Conservation (phyloP, 208 protist species). For the Leishmania lainsoni region DNA sequence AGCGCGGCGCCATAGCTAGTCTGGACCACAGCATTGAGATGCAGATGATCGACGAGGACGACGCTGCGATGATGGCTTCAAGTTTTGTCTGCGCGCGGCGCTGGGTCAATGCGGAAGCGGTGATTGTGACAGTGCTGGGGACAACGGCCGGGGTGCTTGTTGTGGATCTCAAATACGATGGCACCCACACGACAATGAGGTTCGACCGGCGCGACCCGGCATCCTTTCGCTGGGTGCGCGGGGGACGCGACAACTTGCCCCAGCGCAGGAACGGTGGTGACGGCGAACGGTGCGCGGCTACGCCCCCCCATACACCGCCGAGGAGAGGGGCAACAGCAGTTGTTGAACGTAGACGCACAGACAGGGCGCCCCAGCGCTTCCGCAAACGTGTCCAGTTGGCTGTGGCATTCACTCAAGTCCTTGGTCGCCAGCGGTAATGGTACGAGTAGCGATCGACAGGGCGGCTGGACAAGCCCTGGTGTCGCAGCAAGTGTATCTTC, state of each 20-base stretch:
- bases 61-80: slow-evolving; percentile 37
- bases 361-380: slow-evolving; percentile 5
- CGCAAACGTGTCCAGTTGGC: background rate
- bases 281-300: background rate
- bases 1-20: slow-evolving; percentile 73
- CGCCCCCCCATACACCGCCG: background rate
- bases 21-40: slow-evolving; percentile 85
- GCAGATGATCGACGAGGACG: slow-evolving; percentile 52
- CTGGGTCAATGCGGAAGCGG: slow-evolving; percentile 31
- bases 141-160: slow-evolving; percentile 54
- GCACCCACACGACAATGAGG: slow-evolving; percentile 52
- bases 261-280: background rate
- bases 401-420: slow-evolving; percentile 35
- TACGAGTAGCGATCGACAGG: background rate
- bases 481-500: background rate
- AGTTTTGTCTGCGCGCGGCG: slow-evolving; percentile 67
- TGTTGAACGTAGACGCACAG: slow-evolving; percentile 3
- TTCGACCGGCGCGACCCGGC: slow-evolving; percentile 45
- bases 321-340: slow-evolving; percentile 9
- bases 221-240: slow-evolving; percentile 24
- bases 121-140: slow-evolving; percentile 63
- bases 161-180: slow-evolving; percentile 67
- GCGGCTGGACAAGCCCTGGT: too few relatives aligned
- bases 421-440: slow-evolving; percentile 18
- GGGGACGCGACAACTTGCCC: slow-evolving; percentile 21